Percentiles rank a stretch among this genome's conserved stretches.
Conservation (phyloP, 139 green algal genomes). For the Chlamydomonas incerta region DNA sequence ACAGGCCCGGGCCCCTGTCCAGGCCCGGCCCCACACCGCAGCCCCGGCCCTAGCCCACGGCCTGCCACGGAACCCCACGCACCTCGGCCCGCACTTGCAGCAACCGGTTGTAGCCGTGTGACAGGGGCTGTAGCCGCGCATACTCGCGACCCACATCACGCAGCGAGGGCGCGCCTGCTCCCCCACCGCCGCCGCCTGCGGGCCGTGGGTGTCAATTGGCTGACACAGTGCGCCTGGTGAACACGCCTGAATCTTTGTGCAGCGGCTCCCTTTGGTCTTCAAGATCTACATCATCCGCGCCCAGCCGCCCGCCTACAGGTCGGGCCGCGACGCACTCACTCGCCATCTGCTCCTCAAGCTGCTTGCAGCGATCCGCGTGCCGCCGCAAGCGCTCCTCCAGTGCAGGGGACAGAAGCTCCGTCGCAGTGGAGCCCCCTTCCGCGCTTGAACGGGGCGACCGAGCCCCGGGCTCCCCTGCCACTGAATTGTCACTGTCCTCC, state of each 20-base stretch:
- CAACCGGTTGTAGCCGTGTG: slow-evolving; percentile 10
- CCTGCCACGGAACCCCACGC: neutral
- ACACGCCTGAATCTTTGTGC: too few relatives aligned
- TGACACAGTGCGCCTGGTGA: too few relatives aligned
- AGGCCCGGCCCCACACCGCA: neutral
- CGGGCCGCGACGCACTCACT: neutral
- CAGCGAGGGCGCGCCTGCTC: neutral
- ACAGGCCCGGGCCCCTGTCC: neutral
- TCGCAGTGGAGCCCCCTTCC: neutral
- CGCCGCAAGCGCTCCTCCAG: slow-evolving; percentile 6
- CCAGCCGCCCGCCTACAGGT: too few relatives aligned
- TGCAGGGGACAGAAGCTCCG: neutral
- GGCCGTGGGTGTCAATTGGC: neutral
- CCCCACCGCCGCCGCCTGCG: neutral
- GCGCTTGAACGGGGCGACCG: too few relatives aligned
- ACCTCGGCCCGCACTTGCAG: neutral
- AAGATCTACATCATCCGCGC: neutral
- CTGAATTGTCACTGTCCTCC: neutral
- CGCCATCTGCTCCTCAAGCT: slow-evolving; percentile 6
- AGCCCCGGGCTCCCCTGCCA: too few relatives aligned
- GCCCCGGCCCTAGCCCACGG: too few relatives aligned
- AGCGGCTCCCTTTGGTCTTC: too few relatives aligned
- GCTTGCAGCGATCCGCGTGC: neutral
- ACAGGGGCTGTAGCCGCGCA: neutral
- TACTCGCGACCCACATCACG: slow-evolving; percentile 11